Percentiles rank a stretch among this genome's conserved stretches.
These are phyloP conservation scores for Phytophthora podocarpi DNA, from an alignment of 352 stramenopile species.

Conservation along the genomic window DNA sequence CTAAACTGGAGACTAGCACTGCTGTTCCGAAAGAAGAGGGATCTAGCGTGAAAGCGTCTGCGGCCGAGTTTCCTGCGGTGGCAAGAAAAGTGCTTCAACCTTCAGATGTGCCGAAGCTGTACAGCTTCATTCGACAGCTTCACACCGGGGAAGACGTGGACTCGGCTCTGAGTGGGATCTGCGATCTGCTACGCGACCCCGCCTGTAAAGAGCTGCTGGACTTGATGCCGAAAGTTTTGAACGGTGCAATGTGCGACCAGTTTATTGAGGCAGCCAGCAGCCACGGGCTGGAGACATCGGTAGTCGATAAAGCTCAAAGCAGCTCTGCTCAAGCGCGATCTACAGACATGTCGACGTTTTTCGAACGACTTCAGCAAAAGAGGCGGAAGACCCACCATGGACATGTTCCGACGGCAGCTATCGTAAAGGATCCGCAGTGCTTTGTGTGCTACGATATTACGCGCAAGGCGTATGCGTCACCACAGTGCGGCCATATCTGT, in stretches of 20 bases:
- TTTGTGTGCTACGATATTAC: conserved; percentile 87
- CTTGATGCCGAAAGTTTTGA: conserved; percentile 72
- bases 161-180: conserved; percentile 49
- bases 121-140: conserved; percentile 65
- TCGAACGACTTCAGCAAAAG: conserved; percentile 72
- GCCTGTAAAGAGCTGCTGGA: conserved; percentile 57
- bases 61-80: conserved; percentile 53
- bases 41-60: conserved; percentile 24
- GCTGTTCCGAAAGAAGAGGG: conserved; percentile 4
- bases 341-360: conserved; percentile 51
- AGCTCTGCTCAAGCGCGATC: conserved; percentile 2
- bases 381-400: conserved; percentile 52
- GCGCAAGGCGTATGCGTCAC: conserved; percentile 72
- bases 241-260: conserved; percentile 38
- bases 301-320: conserved; percentile 2
- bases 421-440: conserved; percentile 83
- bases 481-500: conserved; percentile 83
- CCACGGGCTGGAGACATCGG: conserved; percentile 41
- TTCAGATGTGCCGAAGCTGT: conserved; percentile 56
- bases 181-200: conserved; percentile 48
- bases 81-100: conserved; percentile 57
- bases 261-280: conserved; percentile 53
- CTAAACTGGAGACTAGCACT: conserved; percentile 7
- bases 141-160: conserved; percentile 49
- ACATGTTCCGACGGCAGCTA: conserved; percentile 40